Base-by-base conservation (phyloP, 192 early-diverging fungal species). In the Umbelopsis sp. region DNA sequence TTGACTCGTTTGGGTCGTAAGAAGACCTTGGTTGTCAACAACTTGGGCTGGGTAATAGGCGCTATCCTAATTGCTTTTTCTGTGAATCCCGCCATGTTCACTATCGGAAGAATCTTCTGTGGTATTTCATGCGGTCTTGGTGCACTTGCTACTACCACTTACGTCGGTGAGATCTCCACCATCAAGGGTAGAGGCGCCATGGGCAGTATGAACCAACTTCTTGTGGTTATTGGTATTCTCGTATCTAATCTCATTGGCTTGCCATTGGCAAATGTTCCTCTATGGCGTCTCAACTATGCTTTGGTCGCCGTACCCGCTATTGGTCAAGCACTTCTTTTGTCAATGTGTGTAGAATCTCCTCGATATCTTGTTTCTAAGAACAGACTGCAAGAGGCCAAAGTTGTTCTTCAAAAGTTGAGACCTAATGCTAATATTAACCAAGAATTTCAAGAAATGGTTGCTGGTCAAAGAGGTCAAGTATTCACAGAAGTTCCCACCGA, bases 151-250 rank as follows among this genome's bases (percentile, higher is more conserved):
- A 79, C 77, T 34, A 82, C 84, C 20, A 89, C 92, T 20, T 95
- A 94, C 67, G 86, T 96, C 22, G 88, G 88, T 17, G 95, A 95
- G 75, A 88, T 95, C 68, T 83, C 91, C 0, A 93, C 95, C 0
- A 84, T 90, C 6, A 82, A 81, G 20, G 80, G 84, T 26, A 85
- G 93, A 74, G 93, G 92, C 29, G 73, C 84, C 2, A 79, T 95
- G 76, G 91, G 95, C 25, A 85, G 88, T 38, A 81, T 87, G 70
- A 88, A 90, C 70, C 94, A 94, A 82, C 83, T 94, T 75, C 81
- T 87, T 1, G 89, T 95, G 65, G 92, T 93, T 50, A 66, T 92
- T 38, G 95, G 95, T 22, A 91, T 96, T 68, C 81, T 96, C 74
- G 24, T 90, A 2, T 85, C 91, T 72, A 89, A 91, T 44, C 70